Evolutionary conservation across 352 stramenopile species (phyloP), one percentile per base, ranked within the genome.

Genomic region (Halophytophthora polymorphica): DNA sequence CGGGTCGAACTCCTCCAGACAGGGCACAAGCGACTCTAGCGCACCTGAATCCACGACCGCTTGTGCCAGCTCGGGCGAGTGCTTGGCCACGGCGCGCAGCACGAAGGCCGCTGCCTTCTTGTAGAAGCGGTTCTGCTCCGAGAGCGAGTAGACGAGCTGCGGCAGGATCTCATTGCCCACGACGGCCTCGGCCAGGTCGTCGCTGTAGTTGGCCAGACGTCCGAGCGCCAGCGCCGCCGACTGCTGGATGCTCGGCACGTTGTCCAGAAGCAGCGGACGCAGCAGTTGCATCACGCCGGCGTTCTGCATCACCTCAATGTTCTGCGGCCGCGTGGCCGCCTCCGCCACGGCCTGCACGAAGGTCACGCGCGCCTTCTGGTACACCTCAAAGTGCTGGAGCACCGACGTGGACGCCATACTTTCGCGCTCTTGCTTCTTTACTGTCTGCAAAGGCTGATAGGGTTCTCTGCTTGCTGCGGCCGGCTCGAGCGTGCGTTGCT

Each of bases 231-330:
- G 60, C 2, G 93, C 93, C 18, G 93, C 93, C 8, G 90, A 97
- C 53, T 98, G 93, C 65, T 98, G 93, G 56, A 98, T 98, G 54
- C 87, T 97, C 12, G 91, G 90, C 18, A 98, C 93, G 61, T 98
- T 98, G 62, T 98, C 93, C 2, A 98, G 73, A 14, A 98, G 66
- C 14, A 98, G 73, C 33, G 93, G 93, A 14, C 92, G 84, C 33
- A 98, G 68, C 21, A 98, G 56, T 57, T 98, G 91, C 93, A 98
- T 98, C 33, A 98, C 93, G 22, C 93, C 93, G 8, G 93, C 93
- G 52, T 98, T 98, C 49, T 98, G 90, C 91, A 98, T 97, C 40
- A 98, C 88, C 55, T 98, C 93, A 48, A 98, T 98, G 63, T 98
- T 98, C 70, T 98, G 92, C 39, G 93, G 92, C 21, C 93, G 74